phyloP scores from a whole-genome alignment of 257 asterid species.

The Primulina huaijiensis region DNA sequence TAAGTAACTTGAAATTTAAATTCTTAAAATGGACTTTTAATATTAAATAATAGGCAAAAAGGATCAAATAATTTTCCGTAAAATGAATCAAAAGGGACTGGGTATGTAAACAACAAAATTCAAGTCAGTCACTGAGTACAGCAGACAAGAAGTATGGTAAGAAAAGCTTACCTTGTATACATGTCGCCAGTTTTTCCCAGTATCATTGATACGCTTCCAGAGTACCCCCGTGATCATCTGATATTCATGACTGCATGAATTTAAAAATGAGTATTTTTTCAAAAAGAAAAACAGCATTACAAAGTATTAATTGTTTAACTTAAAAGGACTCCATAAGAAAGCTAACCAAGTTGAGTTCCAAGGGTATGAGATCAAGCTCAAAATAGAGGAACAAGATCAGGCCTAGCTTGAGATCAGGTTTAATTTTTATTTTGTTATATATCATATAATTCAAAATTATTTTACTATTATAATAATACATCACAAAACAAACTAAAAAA shows the following conservation, averaged over 20 bases:
- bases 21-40: conserved; percentile 6
- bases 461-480: not conserved
- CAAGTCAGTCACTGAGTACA: not conserved
- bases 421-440: too few relatives aligned
- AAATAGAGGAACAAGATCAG: not conserved
- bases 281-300: conserved; percentile 6
- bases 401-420: not conserved
- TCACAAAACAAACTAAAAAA: not conserved
- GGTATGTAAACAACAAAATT: conserved; percentile 11
- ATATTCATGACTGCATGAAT: conserved; percentile 70
- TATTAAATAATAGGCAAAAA: conserved; percentile 15
- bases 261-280: conserved; percentile 22
- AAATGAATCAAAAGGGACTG: not conserved
- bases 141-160: conserved; percentile 10
- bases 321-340: conserved; percentile 24
- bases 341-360: not conserved
- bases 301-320: conserved; percentile 13
- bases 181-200: conserved; percentile 96
- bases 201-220: conserved; percentile 96
- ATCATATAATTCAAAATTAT: not conserved
- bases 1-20: conserved; percentile 1
- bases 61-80: conserved; percentile 16
- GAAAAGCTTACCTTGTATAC: conserved; percentile 77
- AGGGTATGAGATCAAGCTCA: not conserved
- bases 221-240: conserved; percentile 89